phyloP scores from a whole-genome alignment of 2,329 filamentous ascomycete species.

The Aspergillus glaucus region DNA sequence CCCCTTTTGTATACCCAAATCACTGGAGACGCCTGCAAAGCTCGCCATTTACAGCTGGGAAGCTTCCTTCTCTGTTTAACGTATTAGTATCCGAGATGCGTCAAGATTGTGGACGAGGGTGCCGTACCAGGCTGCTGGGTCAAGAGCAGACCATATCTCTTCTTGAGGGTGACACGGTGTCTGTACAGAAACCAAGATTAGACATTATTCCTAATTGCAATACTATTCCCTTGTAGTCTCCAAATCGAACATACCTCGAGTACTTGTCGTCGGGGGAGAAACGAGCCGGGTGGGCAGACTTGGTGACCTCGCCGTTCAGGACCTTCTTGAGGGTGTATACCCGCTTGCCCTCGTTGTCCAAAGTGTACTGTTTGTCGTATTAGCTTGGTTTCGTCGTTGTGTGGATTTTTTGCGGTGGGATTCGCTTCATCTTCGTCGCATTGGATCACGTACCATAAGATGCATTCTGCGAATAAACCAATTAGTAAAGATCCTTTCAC shows the following conservation, averaged over 20 bases:
- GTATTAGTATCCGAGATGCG: slow-evolving; percentile 5
- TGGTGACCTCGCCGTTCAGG: slow-evolving; percentile 71
- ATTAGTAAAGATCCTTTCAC: slow-evolving; percentile 4
- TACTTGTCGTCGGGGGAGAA: slow-evolving; percentile 99
- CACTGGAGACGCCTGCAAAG: slow-evolving; percentile 10
- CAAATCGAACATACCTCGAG: slow-evolving; percentile 53
- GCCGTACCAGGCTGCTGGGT: slow-evolving; percentile 62
- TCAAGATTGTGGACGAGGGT: neutral
- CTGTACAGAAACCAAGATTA: slow-evolving; percentile 37
- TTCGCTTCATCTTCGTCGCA: neutral
- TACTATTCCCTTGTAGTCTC: neutral
- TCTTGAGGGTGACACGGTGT: slow-evolving; percentile 91
- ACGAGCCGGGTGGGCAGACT: slow-evolving; percentile 89
- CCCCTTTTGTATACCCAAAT: slow-evolving; percentile 18
- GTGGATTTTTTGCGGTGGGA: neutral
- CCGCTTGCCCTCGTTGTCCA: slow-evolving; percentile 76
- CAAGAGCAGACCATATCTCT: slow-evolving; percentile 79
- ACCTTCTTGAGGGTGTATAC: slow-evolving; percentile 91
- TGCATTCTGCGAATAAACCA: slow-evolving; percentile 25
- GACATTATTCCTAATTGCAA: neutral
- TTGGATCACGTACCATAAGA: slow-evolving; percentile 33
- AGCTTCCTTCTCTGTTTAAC: slow-evolving; percentile 21
- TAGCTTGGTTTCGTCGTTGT: slow-evolving; percentile 3
- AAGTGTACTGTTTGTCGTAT: slow-evolving; percentile 58
- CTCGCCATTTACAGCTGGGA: slow-evolving; percentile 24